phyloP scores from a whole-genome alignment of 2,329 filamentous ascomycete genomes.

The Tricladium varicosporioides region DNA sequence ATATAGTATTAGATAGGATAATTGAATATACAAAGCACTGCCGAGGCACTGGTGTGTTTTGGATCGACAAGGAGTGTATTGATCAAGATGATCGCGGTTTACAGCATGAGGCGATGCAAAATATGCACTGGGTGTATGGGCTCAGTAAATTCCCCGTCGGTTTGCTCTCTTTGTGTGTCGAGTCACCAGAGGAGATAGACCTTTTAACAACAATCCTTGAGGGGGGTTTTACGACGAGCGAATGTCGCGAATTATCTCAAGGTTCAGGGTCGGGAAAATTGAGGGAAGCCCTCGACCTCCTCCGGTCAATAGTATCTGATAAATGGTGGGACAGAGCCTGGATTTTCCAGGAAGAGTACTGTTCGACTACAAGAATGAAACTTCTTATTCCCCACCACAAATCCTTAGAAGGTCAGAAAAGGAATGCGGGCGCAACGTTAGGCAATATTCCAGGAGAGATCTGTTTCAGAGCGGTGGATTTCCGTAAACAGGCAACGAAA shows the following conservation, averaged over 20 bases:
- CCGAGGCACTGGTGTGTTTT: not conserved
- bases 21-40: not conserved
- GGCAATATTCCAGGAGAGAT: not conserved
- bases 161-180: not conserved
- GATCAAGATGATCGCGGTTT: not conserved
- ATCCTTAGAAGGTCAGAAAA: not conserved
- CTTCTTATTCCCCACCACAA: not conserved
- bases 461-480: not conserved
- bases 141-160: not conserved
- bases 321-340: not conserved
- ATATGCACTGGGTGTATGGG: not conserved
- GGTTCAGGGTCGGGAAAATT: not conserved
- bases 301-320: not conserved
- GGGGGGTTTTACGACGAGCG: not conserved
- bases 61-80: not conserved
- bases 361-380: not conserved
- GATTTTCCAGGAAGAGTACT: not conserved
- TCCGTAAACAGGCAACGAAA: not conserved
- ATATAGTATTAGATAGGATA: not conserved
- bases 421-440: not conserved
- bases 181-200: not conserved
- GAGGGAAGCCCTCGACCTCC: not conserved
- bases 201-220: not conserved
- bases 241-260: not conserved
- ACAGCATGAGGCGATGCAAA: not conserved